Conservation (phyloP, 306 rosid genomes). For the Quercus agrifolia region DNA sequence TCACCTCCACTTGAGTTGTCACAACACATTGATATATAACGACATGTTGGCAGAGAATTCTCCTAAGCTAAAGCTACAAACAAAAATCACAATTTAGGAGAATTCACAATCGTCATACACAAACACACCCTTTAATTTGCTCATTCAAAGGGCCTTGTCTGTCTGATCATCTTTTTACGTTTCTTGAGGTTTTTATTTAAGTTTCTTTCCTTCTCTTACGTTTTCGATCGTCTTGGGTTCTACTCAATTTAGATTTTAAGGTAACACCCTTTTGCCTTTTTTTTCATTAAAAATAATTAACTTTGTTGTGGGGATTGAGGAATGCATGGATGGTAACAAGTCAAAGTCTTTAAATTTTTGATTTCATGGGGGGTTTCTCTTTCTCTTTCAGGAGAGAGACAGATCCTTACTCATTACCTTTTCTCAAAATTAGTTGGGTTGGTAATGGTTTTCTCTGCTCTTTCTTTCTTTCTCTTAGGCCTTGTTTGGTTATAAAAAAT, state of each 20-base stretch:
- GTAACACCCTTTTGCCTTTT: background rate
- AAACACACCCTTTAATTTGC: constrained; percentile 5
- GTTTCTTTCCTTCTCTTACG: constrained; percentile 9
- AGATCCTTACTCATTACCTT: too few relatives aligned
- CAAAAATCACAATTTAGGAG: too few relatives aligned
- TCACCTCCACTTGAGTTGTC: background rate
- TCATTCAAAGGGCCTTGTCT: too few relatives aligned
- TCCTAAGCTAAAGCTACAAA: background rate
- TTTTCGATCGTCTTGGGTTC: constrained; percentile 5
- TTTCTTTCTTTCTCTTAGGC: constrained; percentile 1
- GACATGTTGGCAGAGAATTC: constrained; percentile 36
- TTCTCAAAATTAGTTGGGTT: background rate
- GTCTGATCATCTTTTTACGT: background rate
- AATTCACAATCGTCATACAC: background rate
- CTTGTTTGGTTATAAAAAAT: background rate
- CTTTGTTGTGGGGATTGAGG: background rate
- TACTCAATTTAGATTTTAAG: background rate
- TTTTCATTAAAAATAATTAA: background rate
- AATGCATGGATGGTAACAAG: background rate
- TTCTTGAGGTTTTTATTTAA: background rate
- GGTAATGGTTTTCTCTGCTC: background rate
- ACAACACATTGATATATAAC: constrained; percentile 3
- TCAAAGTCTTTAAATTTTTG: background rate
- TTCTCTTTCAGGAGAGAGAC: background rate
- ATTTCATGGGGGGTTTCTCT: background rate